Conservation (phyloP, 192 early-diverging fungal species). For the Spizellomyces sp. region DNA sequence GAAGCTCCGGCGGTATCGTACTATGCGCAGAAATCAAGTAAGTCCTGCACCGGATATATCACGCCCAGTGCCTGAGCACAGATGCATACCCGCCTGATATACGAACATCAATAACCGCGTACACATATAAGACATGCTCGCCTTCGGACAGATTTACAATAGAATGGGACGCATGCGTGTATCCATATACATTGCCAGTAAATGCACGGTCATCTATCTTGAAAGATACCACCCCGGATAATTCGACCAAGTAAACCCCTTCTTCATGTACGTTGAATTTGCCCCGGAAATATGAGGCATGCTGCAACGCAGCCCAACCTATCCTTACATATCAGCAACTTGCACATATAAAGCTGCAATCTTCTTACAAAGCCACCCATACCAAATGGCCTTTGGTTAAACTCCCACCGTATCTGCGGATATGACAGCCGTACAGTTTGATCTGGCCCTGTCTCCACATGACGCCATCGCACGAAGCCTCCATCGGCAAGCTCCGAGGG, state of each 20-base stretch:
- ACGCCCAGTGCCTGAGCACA: neutral
- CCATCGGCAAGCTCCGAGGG: slow-evolving; percentile 69
- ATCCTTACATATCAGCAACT: neutral
- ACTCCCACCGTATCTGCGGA: slow-evolving; percentile 59
- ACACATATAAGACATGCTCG: slow-evolving; percentile 56
- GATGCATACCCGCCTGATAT: slow-evolving; percentile 59
- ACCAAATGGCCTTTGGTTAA: slow-evolving; percentile 61
- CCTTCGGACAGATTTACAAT: slow-evolving; percentile 51
- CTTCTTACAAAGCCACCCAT: neutral
- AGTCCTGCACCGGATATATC: neutral
- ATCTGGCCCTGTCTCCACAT: slow-evolving; percentile 49
- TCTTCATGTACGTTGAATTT: slow-evolving; percentile 38
- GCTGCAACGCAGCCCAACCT: slow-evolving; percentile 55
- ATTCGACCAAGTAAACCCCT: slow-evolving; percentile 45
- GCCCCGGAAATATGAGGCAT: slow-evolving; percentile 49
- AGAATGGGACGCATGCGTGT: slow-evolving; percentile 44
- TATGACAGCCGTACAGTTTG: slow-evolving; percentile 53
- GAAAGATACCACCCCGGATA: slow-evolving; percentile 61
- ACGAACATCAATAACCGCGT: slow-evolving; percentile 67
- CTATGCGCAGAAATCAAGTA: slow-evolving; percentile 25
- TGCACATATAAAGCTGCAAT: slow-evolving; percentile 1
- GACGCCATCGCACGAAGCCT: slow-evolving; percentile 63
- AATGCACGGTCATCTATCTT: slow-evolving; percentile 62
- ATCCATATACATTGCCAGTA: slow-evolving; percentile 68
- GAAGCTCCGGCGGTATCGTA: slow-evolving; percentile 41